phyloP scores from a whole-genome alignment of 208 protist genomes.

The Acanthamoeba lenticulata region DNA sequence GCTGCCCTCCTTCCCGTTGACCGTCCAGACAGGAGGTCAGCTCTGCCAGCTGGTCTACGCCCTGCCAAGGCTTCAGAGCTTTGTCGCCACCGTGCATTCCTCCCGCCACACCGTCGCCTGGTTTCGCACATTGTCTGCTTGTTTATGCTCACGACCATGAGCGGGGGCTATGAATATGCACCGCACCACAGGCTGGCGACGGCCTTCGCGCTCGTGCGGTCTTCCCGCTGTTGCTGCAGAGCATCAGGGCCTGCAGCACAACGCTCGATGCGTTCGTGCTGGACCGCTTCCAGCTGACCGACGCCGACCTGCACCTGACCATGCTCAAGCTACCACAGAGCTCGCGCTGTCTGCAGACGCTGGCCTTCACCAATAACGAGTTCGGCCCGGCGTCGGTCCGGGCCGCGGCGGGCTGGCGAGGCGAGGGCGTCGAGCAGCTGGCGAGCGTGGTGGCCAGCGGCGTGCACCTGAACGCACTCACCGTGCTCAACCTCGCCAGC shows the following conservation, averaged over 20 bases:
- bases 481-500: not conserved
- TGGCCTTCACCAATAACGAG: constrained; percentile 31
- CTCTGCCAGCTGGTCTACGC: not conserved
- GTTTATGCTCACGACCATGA: not conserved
- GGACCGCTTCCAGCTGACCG: not conserved
- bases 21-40: not conserved
- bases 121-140: not conserved
- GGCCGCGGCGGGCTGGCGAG: not conserved
- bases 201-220: not conserved
- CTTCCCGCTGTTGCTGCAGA: constrained; percentile 11
- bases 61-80: constrained; percentile 2
- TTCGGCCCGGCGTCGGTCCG: not conserved
- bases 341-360: not conserved
- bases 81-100: not conserved
- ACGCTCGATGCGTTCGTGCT: not conserved
- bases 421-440: constrained; percentile 44
- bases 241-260: not conserved
- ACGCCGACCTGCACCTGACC: constrained; percentile 30
- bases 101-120: not conserved
- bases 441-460: constrained; percentile 15
- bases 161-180: not conserved
- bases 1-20: not conserved
- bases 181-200: not conserved
- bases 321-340: constrained; percentile 36
- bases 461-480: not conserved